These are phyloP conservation scores for Cercospora sp. DNA, from an alignment of 2,329 filamentous ascomycete species.

Conservation along the genomic window DNA sequence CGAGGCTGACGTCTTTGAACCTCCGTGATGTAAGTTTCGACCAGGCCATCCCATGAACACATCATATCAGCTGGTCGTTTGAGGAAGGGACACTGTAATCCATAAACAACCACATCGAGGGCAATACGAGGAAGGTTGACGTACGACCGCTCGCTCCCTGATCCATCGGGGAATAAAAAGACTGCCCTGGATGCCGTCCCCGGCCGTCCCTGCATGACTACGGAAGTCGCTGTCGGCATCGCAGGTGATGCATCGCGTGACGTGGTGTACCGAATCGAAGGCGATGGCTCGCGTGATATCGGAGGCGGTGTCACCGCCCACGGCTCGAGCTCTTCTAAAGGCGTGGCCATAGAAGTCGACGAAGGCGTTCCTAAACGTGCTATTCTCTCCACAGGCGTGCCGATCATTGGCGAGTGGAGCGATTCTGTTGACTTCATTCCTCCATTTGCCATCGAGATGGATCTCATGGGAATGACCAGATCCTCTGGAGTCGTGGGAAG, in stretches of 20 bases:
- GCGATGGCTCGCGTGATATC: neutral
- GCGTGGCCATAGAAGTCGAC: slow-evolving; percentile 6
- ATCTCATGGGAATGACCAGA: neutral
- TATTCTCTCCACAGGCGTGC: neutral
- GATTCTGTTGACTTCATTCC: neutral
- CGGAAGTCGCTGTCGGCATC: slow-evolving; percentile 1
- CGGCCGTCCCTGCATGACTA: slow-evolving; percentile 10
- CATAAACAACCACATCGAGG: slow-evolving; percentile 32
- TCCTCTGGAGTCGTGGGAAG: neutral
- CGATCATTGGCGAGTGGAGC: neutral
- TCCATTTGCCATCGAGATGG: neutral
- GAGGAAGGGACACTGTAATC: slow-evolving; percentile 48
- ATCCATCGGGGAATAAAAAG: slow-evolving; percentile 13
- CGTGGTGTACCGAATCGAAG: neutral
- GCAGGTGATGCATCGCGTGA: neutral
- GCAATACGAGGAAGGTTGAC: slow-evolving; percentile 9
- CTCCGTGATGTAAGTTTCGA: slow-evolving; percentile 28
- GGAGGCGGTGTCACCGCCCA: neutral
- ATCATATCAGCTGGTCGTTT: slow-evolving; percentile 17
- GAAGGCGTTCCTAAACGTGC: neutral
- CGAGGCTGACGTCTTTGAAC: slow-evolving; percentile 40
- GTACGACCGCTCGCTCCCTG: slow-evolving; percentile 5
- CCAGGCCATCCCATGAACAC: slow-evolving; percentile 15
- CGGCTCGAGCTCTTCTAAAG: slow-evolving; percentile 4
- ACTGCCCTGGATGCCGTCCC: neutral